Evolutionary conservation across 2,329 filamentous ascomycete genomes (phyloP).

Genomic region (Trichoderma sp.): DNA sequence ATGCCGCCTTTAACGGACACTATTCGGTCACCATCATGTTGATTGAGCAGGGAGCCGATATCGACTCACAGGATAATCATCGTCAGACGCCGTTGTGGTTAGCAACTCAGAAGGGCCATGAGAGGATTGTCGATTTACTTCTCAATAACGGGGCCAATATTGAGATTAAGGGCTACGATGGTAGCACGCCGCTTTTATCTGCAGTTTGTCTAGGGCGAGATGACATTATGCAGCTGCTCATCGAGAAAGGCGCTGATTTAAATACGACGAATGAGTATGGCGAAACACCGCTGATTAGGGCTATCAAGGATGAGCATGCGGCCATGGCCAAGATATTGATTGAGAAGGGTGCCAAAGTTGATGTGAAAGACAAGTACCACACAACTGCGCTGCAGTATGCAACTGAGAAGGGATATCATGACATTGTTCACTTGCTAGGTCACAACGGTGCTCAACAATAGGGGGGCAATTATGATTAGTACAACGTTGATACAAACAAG

Average conservation of each 20-base stretch:
- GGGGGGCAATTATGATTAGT: too few species aligned
- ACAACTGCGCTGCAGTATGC: not conserved
- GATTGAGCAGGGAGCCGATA: not conserved
- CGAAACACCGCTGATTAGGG: not conserved
- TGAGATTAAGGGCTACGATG: not conserved
- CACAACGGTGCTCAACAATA: not conserved
- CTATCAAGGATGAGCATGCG: not conserved
- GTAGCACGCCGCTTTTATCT: not conserved
- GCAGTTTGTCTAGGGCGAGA: not conserved
- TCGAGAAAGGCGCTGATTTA: not conserved
- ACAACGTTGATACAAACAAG: not conserved
- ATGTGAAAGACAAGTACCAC: not conserved
- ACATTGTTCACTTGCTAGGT: not conserved
- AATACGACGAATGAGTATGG: not conserved
- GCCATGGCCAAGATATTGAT: not conserved
- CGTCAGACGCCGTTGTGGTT: not conserved
- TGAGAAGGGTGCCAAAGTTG: not conserved
- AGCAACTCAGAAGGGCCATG: not conserved
- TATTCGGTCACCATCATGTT: not conserved
- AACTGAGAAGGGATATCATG: not conserved
- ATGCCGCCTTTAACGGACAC: not conserved
- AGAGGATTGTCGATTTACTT: not conserved
- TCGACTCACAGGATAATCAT: not conserved
- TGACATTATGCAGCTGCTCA: not conserved
- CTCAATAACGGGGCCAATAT: not conserved